A percentile compares a stretch with the other conserved stretches of the same genome.
Conservation (phyloP, 2,329 filamentous ascomycete species). For the Fusarium tjaetaba region DNA sequence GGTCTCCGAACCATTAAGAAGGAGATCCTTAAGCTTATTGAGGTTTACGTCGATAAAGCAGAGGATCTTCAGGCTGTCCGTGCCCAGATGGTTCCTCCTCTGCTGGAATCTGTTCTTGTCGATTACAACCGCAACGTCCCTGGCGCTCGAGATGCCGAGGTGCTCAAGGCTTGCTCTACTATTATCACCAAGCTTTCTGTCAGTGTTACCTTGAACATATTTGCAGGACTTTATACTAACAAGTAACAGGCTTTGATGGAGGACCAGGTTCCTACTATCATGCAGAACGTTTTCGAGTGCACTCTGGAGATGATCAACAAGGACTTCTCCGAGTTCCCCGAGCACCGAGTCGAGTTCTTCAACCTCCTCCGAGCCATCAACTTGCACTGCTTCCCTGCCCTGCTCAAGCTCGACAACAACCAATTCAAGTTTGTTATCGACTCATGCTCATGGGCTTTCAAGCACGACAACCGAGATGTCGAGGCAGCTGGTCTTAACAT, state of each 20-base stretch:
- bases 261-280: constrained; percentile 95
- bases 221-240: constrained; percentile 3
- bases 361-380: constrained; percentile 96
- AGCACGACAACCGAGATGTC: constrained; percentile 98
- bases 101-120: constrained; percentile 90
- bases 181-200: constrained; percentile 97
- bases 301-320: constrained; percentile 99
- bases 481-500: constrained; percentile 97
- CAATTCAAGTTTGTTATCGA: constrained; percentile 99
- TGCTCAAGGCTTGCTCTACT: constrained; percentile 96
- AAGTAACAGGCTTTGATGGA: constrained; percentile 84
- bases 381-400: constrained; percentile 92
- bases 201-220: constrained; percentile 52
- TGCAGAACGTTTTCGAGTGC: constrained; percentile 99
- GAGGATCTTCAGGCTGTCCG: constrained; percentile 95
- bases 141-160: constrained; percentile 94
- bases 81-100: constrained; percentile 91
- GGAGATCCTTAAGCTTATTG: constrained; percentile 97
- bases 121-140: constrained; percentile 98
- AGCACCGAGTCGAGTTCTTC: constrained; percentile 99
- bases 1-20: constrained; percentile 98
- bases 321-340: constrained; percentile 98
- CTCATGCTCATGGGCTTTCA: constrained; percentile 99
- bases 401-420: constrained; percentile 91
- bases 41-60: constrained; percentile 97